Conservation (phyloP, 352 stramenopile genomes). For the Pilasporangium apinafurcum region DNA sequence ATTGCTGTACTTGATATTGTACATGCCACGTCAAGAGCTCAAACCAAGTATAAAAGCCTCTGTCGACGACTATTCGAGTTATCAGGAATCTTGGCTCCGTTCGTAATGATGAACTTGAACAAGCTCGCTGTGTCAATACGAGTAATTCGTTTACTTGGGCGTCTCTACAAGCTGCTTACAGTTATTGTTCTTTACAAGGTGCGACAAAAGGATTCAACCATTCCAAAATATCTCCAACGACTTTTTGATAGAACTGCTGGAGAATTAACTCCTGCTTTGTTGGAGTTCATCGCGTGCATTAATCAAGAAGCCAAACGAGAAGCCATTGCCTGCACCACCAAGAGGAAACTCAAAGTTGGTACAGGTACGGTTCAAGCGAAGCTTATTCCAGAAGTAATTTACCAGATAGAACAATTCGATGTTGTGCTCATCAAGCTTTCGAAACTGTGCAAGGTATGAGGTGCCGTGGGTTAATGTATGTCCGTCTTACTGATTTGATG, state of each 20-base stretch:
- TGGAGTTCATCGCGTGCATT: slow-evolving; percentile 47
- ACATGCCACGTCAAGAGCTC: slow-evolving; percentile 4
- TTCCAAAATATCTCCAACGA: slow-evolving; percentile 32
- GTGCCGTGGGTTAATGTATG: not conserved
- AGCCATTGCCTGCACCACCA: slow-evolving; percentile 3
- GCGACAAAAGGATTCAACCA: slow-evolving; percentile 25
- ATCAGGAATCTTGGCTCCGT: slow-evolving; percentile 26
- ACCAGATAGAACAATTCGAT: slow-evolving; percentile 66
- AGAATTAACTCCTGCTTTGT: slow-evolving; percentile 30
- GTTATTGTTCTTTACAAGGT: slow-evolving; percentile 31
- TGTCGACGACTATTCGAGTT: slow-evolving; percentile 25
- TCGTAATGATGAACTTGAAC: slow-evolving; percentile 41
- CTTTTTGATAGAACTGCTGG: slow-evolving; percentile 41
- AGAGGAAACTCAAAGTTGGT: slow-evolving; percentile 3
- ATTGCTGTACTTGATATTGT: slow-evolving; percentile 17
- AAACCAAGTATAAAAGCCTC: slow-evolving; percentile 21
- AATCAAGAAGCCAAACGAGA: slow-evolving; percentile 30
- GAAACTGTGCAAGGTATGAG: slow-evolving; percentile 48
- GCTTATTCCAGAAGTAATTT: slow-evolving; percentile 60
- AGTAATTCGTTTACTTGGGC: slow-evolving; percentile 30
- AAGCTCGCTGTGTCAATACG: slow-evolving; percentile 23
- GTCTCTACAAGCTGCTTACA: slow-evolving; percentile 49
- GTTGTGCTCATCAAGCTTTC: slow-evolving; percentile 57
- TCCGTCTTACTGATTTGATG: not conserved
- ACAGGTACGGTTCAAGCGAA: slow-evolving; percentile 25